A percentile compares a stretch with the other conserved stretches of the same genome.
These are phyloP conservation scores for Cruciata laevipes DNA, from an alignment of 257 asterid species.

Conservation along the genomic window DNA sequence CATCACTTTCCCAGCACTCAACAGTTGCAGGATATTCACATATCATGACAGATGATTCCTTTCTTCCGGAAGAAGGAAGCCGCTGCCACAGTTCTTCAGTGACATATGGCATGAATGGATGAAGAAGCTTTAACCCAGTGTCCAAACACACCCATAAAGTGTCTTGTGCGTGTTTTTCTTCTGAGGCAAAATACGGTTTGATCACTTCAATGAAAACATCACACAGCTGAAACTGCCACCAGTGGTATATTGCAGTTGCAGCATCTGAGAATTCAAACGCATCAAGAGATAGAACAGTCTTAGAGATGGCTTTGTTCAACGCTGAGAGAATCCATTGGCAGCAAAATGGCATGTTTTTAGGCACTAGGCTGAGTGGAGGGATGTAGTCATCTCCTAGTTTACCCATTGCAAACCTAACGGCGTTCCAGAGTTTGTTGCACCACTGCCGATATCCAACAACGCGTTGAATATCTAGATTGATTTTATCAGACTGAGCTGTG, in stretches of 20 bases:
- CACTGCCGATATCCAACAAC: slow-evolving; percentile 93
- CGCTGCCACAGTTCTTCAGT: slow-evolving; percentile 99
- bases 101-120: slow-evolving; percentile 93
- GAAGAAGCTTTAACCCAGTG: slow-evolving; percentile 74
- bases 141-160: slow-evolving; percentile 90
- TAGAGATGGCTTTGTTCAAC: slow-evolving; percentile 74
- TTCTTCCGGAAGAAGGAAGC: slow-evolving; percentile 77
- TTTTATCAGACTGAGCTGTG: slow-evolving; percentile 92
- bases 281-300: slow-evolving; percentile 53
- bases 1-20: slow-evolving; percentile 73
- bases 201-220: slow-evolving; percentile 91
- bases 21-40: slow-evolving; percentile 68
- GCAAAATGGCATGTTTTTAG: slow-evolving; percentile 67
- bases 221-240: slow-evolving; percentile 94
- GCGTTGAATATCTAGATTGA: slow-evolving; percentile 81
- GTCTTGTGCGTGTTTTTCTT: slow-evolving; percentile 70
- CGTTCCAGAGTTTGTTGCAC: slow-evolving; percentile 99
- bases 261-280: slow-evolving; percentile 82
- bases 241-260: slow-evolving; percentile 67
- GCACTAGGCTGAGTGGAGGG: slow-evolving; percentile 54
- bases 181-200: no score
- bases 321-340: slow-evolving; percentile 93
- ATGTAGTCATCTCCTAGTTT: slow-evolving; percentile 82
- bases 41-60: slow-evolving; percentile 75
- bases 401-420: slow-evolving; percentile 80